A percentile compares a stretch with the other conserved stretches of the same genome.
Evolutionary conservation across 2,329 filamentous ascomycete species (phyloP).

Genomic region (Fusarium compactum): DNA sequence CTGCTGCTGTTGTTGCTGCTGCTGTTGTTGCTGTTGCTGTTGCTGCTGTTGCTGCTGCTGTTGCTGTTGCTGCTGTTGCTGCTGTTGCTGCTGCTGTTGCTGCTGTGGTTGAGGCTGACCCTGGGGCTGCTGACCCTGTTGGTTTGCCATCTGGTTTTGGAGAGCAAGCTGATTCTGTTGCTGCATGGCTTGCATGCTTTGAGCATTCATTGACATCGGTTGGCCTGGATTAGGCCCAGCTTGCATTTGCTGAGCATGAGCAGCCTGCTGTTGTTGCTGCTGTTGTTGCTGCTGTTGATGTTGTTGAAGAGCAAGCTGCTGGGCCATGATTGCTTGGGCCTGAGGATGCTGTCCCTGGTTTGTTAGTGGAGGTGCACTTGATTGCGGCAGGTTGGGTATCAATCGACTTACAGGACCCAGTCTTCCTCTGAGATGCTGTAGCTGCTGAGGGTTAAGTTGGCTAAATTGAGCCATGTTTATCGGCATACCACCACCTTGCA

Average conservation of each 20-base stretch:
- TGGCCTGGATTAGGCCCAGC: slow-evolving; percentile 60
- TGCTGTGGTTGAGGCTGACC: slow-evolving; percentile 44
- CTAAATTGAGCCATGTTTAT: slow-evolving; percentile 66
- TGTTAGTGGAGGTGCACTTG: slow-evolving; percentile 30
- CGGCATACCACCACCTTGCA: slow-evolving; percentile 64
- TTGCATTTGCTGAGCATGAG: slow-evolving; percentile 56
- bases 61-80: slow-evolving; percentile 14
- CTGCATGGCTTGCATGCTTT: slow-evolving; percentile 60
- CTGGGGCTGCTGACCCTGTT: slow-evolving; percentile 49
- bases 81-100: not conserved
- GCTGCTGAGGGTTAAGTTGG: slow-evolving; percentile 63
- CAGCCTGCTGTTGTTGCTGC: slow-evolving; percentile 49
- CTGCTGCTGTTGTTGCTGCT: slow-evolving; percentile 60
- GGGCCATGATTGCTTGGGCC: slow-evolving; percentile 57
- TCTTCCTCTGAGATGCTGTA: slow-evolving; percentile 61
- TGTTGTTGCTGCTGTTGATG: slow-evolving; percentile 54
- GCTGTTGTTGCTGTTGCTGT: slow-evolving; percentile 57
- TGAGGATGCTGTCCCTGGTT: slow-evolving; percentile 49
- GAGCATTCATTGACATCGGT: slow-evolving; percentile 61
- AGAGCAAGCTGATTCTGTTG: slow-evolving; percentile 57
- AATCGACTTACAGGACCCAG: slow-evolving; percentile 56
- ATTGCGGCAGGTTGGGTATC: slow-evolving; percentile 1
- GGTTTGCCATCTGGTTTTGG: slow-evolving; percentile 49
- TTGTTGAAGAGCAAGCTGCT: slow-evolving; percentile 54
- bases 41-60: slow-evolving; percentile 47